phyloP scores from a whole-genome alignment of 163 green algal species.

The Scenedesmus sp. region DNA sequence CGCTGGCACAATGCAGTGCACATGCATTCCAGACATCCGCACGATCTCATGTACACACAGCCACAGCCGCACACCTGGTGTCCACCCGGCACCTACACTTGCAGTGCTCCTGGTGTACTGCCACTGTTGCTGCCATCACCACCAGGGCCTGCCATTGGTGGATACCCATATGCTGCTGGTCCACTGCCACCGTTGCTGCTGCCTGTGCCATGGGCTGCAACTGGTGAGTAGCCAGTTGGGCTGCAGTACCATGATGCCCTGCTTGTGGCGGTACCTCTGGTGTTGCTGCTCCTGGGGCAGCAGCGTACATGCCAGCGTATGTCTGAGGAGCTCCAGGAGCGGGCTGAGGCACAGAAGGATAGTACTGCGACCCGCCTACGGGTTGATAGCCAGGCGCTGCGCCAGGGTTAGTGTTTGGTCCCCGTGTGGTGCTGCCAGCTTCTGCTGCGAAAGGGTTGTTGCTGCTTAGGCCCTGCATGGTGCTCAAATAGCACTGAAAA shows the following conservation, averaged over 20 bases:
- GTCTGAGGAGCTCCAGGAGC: not conserved
- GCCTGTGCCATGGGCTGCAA: not conserved
- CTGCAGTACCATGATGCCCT: not conserved
- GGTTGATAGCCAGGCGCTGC: not conserved
- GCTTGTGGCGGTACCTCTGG: not conserved
- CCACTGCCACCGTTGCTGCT: not conserved
- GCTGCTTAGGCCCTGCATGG: not conserved
- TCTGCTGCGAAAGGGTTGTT: not conserved
- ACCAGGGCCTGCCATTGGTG: not conserved
- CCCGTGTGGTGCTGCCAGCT: not conserved
- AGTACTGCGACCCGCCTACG: not conserved
- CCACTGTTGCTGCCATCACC: not conserved
- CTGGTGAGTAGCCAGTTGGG: not conserved
- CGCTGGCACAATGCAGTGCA: too few species aligned
- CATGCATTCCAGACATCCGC: too few species aligned
- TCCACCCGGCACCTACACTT: conserved; percentile 26
- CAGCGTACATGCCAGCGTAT: conserved; percentile 28
- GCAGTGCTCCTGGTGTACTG: not conserved
- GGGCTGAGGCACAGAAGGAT: conserved; percentile 21
- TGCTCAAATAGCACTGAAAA: not conserved
- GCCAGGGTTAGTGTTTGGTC: not conserved
- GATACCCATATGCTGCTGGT: not conserved
- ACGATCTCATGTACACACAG: too few species aligned
- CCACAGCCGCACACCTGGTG: not conserved
- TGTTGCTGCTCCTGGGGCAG: not conserved